Evolutionary conservation across 106 monocot genomes (phyloP), one percentile per base, ranked within the genome.

Genomic region (Platanthera guangdongensis): DNA sequence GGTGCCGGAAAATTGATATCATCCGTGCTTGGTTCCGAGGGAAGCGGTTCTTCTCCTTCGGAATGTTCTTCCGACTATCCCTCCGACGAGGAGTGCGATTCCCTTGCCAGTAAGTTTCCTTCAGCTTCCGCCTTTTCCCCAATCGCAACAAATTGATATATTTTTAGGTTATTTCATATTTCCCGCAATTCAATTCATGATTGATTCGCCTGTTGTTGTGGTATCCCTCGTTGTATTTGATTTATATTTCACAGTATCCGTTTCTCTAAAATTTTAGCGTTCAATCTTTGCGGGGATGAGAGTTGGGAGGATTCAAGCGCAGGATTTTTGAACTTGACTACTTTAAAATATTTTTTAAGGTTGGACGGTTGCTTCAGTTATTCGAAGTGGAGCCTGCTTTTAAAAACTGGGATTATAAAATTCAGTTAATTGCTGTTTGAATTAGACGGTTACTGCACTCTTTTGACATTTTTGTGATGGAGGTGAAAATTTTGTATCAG

Each of bases 1-100:
- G 79, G 85, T 30, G 90, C 90, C 0, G 85, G 85, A 52, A 88
- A 82, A 79, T 75, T 90, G 69, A 76, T 90, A 53, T 90, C 90
- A 15, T 83, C 90, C 39, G 87, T 88, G 3, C 85, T 90, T 74
- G 47, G 72, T 67, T 85, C 83, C 45, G 79, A 82, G 4, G 70
- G 47, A 46, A 51, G 57, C n/a, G 55, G 46, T 63, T 82, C 79
- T 14, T 59, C 78, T 8, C 46, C 52, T 8, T 85, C 71, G n/a
- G 72, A 72, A 8, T 21, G 50, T 14, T 53, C 69, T 39, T 78
- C 71, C 11, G 70, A 70, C n/a, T 71, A 25, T 52, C 53, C 52
- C 32, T 78, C 78, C 45, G 78, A 78, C 39, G 54, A 70, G 32
- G 54, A 70, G 4, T 1, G 2, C 13, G 54, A n/a, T 68, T 9